Evolutionary conservation across 257 asterid genomes (phyloP).

Genomic region (Vinca minor): DNA sequence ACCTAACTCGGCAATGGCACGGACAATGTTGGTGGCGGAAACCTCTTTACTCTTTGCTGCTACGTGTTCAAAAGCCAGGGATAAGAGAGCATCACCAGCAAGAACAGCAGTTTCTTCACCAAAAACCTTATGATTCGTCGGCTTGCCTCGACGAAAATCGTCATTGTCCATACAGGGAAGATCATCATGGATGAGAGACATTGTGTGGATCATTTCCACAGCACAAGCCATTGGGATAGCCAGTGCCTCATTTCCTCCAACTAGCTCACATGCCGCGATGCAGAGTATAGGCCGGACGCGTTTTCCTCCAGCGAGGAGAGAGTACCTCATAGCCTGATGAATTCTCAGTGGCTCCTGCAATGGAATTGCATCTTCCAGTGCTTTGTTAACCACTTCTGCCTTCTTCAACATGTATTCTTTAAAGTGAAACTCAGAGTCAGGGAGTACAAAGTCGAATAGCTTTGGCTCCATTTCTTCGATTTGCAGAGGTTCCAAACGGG

Average conservation of each 20-base stretch:
- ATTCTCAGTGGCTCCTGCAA: slow-evolving; percentile 43
- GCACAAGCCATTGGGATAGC: slow-evolving; percentile 59
- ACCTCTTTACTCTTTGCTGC: slow-evolving; percentile 37
- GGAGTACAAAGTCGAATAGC: slow-evolving; percentile 11
- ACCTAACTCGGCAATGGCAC: slow-evolving; percentile 46
- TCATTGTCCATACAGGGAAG: slow-evolving; percentile 74
- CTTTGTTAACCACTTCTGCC: slow-evolving; percentile 38
- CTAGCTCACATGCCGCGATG: slow-evolving; percentile 53
- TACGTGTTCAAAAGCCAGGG: slow-evolving; percentile 50
- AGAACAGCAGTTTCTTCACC: slow-evolving; percentile 67
- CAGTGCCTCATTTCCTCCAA: slow-evolving; percentile 42
- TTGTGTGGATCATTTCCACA: slow-evolving; percentile 64
- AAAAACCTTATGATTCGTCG: slow-evolving; percentile 54
- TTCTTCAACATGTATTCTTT: slow-evolving; percentile 38
- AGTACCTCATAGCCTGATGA: slow-evolving; percentile 62
- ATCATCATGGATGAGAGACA: slow-evolving; percentile 68
- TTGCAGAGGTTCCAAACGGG: slow-evolving; percentile 12
- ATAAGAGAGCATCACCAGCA: slow-evolving; percentile 58
- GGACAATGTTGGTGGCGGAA: slow-evolving; percentile 25
- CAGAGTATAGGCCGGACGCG: slow-evolving; percentile 58
- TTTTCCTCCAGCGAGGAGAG: slow-evolving; percentile 66
- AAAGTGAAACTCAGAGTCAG: slow-evolving; percentile 37
- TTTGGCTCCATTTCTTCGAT: slow-evolving; percentile 19
- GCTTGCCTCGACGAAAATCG: slow-evolving; percentile 53
- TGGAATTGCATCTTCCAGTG: slow-evolving; percentile 51